These are phyloP conservation scores for Yarrowia phangngaensis DNA, from an alignment of 805 yeast genomes.

Conservation along the genomic window DNA sequence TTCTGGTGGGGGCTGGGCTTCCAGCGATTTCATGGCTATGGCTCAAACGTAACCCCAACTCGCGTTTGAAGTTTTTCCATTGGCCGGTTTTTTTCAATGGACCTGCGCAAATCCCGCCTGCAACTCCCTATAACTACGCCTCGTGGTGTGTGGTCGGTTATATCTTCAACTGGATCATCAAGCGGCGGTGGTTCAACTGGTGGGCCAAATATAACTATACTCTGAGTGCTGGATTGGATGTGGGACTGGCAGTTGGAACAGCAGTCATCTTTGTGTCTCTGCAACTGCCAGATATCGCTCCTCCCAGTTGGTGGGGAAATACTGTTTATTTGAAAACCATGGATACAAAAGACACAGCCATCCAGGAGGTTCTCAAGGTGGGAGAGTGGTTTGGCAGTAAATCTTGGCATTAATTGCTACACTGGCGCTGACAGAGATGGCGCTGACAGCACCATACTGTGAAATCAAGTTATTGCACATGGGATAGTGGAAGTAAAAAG, in stretches of 20 bases:
- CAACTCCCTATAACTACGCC: slow-evolving; percentile 64
- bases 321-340: slow-evolving; percentile 26
- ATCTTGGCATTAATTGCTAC: slow-evolving; percentile 2
- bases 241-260: slow-evolving; percentile 63
- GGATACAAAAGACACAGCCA: slow-evolving; percentile 1
- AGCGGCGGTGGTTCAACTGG: slow-evolving; percentile 57
- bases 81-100: slow-evolving; percentile 66
- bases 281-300: slow-evolving; percentile 43
- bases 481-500: too few species aligned
- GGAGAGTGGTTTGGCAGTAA: slow-evolving; percentile 20
- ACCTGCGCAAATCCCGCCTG: slow-evolving; percentile 67
- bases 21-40: slow-evolving; percentile 44
- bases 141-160: slow-evolving; percentile 54
- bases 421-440: too few species aligned
- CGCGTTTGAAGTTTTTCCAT: slow-evolving; percentile 48
- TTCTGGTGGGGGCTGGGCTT: slow-evolving; percentile 53
- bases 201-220: slow-evolving; percentile 75
- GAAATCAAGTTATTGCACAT: too few species aligned
- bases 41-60: slow-evolving; percentile 42
- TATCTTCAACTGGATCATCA: slow-evolving; percentile 55
- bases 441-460: too few species aligned
- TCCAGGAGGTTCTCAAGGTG: slow-evolving; percentile 4
- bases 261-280: slow-evolving; percentile 54
- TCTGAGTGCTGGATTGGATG: slow-evolving; percentile 60
- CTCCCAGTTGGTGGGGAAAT: slow-evolving; percentile 67